These are phyloP conservation scores for Tuber brumale DNA, from an alignment of 495 filamentous ascomycete genomes.

Conservation along the genomic window DNA sequence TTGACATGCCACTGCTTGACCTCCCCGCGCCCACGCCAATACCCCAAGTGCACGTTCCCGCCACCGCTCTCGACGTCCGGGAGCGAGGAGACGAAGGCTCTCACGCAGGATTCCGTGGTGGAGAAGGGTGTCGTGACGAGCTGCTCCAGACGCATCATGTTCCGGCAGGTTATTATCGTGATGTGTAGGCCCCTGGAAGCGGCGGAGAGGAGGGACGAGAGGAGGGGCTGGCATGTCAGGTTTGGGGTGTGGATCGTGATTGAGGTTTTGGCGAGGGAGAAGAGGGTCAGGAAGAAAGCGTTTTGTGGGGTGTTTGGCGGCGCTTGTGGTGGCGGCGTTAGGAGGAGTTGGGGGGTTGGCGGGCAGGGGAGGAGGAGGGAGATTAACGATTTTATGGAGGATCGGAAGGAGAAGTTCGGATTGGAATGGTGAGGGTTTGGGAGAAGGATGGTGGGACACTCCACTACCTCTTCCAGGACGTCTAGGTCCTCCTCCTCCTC, in stretches of 20 bases:
- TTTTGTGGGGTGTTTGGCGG: slow-evolving; percentile 63
- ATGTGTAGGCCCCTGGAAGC: slow-evolving; percentile 55
- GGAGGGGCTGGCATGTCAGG: slow-evolving; percentile 54
- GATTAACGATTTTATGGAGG: background rate
- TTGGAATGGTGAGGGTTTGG: slow-evolving; percentile 63
- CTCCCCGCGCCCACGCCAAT: slow-evolving; percentile 39
- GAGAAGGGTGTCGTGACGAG: slow-evolving; percentile 55
- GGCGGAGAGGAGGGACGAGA: slow-evolving; percentile 48
- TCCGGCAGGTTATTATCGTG: slow-evolving; percentile 55
- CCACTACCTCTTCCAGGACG: slow-evolving; percentile 8
- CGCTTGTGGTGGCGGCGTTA: slow-evolving; percentile 47
- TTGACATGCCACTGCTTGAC: slow-evolving; percentile 68
- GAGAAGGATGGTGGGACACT: slow-evolving; percentile 52
- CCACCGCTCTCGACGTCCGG: background rate
- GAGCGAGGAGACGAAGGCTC: background rate
- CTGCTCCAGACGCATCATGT: slow-evolving; percentile 69
- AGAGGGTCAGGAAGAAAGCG: slow-evolving; percentile 51
- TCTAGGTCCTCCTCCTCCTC: slow-evolving; percentile 8
- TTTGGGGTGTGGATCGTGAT: slow-evolving; percentile 69
- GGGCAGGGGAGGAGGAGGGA: slow-evolving; percentile 22
- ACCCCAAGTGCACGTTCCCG: slow-evolving; percentile 3
- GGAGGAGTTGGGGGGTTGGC: slow-evolving; percentile 41
- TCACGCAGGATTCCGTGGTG: slow-evolving; percentile 28
- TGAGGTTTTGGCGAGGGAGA: slow-evolving; percentile 48
- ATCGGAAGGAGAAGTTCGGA: slow-evolving; percentile 47